phyloP scores from a whole-genome alignment of 2,329 filamentous ascomycete species.

The Ophiostoma triangulosporum region DNA sequence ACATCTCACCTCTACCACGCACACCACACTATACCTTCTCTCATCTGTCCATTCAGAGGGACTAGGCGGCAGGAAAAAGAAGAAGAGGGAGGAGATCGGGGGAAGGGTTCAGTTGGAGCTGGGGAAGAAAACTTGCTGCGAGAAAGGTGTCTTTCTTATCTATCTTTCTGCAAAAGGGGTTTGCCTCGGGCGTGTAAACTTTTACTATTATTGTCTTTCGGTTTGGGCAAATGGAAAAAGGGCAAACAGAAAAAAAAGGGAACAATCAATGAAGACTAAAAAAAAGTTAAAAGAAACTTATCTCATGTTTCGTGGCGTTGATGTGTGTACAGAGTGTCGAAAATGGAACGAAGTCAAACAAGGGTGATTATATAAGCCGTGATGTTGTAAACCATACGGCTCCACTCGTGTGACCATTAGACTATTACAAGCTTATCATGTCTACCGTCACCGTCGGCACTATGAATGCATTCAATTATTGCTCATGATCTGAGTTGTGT shows the following conservation, averaged over 20 bases:
- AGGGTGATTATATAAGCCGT: too few species aligned
- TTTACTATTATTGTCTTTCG: neutral
- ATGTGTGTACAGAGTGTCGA: neutral
- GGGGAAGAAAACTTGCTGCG: neutral
- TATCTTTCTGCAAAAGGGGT: neutral
- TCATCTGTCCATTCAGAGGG: neutral
- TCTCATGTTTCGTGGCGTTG: neutral
- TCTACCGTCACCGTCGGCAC: too few species aligned
- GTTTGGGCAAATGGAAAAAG: constrained; percentile 2
- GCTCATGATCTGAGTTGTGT: too few species aligned
- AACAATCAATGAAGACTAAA: constrained; percentile 2
- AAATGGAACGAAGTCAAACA: too few species aligned
- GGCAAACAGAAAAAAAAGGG: constrained; percentile 2
- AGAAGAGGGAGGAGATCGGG: neutral
- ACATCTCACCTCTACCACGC: neutral
- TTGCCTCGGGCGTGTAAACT: neutral
- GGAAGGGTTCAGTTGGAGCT: neutral
- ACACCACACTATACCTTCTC: neutral
- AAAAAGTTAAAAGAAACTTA: constrained; percentile 4
- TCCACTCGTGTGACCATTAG: too few species aligned
- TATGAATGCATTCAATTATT: too few species aligned
- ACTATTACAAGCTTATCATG: too few species aligned
- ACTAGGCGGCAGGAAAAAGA: neutral
- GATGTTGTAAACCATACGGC: too few species aligned
- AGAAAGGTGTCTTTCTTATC: neutral